A percentile compares a stretch with the other conserved stretches of the same genome.
Evolutionary conservation across 2,329 filamentous ascomycete genomes (phyloP).

Genomic region (Sporothrix globosa): DNA sequence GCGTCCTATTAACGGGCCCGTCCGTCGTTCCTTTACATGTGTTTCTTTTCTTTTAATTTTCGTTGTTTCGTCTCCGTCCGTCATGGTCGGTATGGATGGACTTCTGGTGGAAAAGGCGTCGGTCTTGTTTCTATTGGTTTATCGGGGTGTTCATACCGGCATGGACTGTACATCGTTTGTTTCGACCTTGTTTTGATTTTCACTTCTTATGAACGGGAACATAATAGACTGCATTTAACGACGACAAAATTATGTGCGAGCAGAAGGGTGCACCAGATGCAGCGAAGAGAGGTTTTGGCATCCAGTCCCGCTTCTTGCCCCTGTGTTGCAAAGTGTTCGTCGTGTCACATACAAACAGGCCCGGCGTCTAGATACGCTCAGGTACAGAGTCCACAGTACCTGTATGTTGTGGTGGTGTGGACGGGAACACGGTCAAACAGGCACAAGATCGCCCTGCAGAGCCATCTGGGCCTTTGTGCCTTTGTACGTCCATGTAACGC

Average conservation of each 20-base stretch:
- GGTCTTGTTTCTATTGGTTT: neutral
- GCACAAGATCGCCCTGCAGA: too few species aligned
- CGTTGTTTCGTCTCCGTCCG: neutral
- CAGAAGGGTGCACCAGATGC: too few species aligned
- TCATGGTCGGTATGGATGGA: too few species aligned
- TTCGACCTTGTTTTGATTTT: neutral
- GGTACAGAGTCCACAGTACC: neutral
- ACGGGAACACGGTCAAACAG: too few species aligned
- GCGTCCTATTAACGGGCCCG: neutral
- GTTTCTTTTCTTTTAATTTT: neutral
- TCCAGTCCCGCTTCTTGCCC: neutral
- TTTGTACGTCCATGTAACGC: too few species aligned
- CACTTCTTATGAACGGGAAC: neutral
- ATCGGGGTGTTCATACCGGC: too few species aligned
- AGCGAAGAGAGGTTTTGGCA: neutral
- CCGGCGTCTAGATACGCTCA: neutral
- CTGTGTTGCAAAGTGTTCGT: neutral
- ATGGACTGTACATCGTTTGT: neutral
- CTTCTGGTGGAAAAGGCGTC: neutral
- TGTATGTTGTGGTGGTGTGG: too few species aligned
- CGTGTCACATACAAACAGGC: neutral
- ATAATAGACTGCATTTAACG: neutral
- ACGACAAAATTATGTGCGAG: neutral
- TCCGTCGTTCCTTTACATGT: neutral
- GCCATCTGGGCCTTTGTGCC: too few species aligned